These are phyloP conservation scores for Fusarium sp. DNA, from an alignment of 2,329 filamentous ascomycete genomes.

Conservation along the genomic window DNA sequence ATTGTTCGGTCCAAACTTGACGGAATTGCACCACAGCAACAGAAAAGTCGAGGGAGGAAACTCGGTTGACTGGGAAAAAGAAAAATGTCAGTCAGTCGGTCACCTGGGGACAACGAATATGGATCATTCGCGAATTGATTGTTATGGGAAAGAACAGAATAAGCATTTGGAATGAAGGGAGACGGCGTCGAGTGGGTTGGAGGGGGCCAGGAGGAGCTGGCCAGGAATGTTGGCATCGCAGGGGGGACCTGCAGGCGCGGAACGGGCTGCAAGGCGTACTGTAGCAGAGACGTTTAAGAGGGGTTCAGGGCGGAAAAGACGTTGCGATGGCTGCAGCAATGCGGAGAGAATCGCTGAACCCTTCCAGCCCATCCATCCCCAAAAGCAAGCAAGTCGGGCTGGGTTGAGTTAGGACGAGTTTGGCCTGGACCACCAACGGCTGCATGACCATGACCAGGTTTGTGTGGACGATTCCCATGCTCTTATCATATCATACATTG, in stretches of 20 bases:
- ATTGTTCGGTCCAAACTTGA: constrained; percentile 12
- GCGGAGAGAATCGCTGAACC: constrained; percentile 25
- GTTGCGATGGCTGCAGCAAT: constrained; percentile 10
- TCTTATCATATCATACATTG: constrained; percentile 13
- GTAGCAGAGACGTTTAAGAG: constrained; percentile 26
- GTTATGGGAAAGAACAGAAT: constrained; percentile 43
- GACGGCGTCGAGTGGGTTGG: constrained; percentile 36
- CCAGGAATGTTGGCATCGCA: constrained; percentile 46
- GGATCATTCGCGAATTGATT: constrained; percentile 29
- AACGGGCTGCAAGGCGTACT: constrained; percentile 30
- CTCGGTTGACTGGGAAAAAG: constrained; percentile 41
- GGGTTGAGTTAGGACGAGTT: too few species aligned
- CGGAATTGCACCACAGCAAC: constrained; percentile 30
- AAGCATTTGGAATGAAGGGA: constrained; percentile 50
- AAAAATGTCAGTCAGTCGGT: constrained; percentile 39
- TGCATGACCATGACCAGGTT: not conserved
- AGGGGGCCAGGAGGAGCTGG: constrained; percentile 26
- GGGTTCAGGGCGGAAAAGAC: constrained; percentile 20
- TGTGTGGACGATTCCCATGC: not conserved
- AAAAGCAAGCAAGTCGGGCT: constrained; percentile 3
- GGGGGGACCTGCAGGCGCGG: constrained; percentile 30
- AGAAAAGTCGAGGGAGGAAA: constrained; percentile 29
- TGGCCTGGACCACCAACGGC: constrained; percentile 3
- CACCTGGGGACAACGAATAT: constrained; percentile 19
- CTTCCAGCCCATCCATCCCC: not conserved